phyloP scores from a whole-genome alignment of 352 stramenopile genomes.

The Phytopythium oedochilum region DNA sequence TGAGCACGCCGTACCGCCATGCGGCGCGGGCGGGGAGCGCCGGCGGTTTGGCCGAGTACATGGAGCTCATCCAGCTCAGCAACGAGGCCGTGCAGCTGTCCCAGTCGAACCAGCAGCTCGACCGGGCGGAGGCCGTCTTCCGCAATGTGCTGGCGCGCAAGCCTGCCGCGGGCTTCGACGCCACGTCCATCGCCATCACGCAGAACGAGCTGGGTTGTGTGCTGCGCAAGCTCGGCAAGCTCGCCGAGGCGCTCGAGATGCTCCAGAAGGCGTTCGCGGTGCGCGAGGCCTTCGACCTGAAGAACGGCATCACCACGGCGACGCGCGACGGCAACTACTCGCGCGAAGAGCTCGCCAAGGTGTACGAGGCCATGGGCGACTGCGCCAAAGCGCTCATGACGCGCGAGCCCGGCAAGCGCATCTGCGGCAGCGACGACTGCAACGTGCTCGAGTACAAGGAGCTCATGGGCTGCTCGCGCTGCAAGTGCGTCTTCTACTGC shows the following conservation, averaged over 20 bases:
- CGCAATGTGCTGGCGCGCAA: slow-evolving; percentile 38
- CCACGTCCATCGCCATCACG: slow-evolving; percentile 47
- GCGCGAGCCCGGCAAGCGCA: slow-evolving; percentile 36
- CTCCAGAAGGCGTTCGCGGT: slow-evolving; percentile 36
- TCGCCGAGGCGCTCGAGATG: slow-evolving; percentile 46
- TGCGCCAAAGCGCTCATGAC: slow-evolving; percentile 33
- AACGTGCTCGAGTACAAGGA: slow-evolving; percentile 45
- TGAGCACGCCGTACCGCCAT: slow-evolving; percentile 5
- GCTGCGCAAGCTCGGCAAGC: slow-evolving; percentile 36
- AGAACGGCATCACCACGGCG: slow-evolving; percentile 24
- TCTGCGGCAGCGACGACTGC: slow-evolving; percentile 49
- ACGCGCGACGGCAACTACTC: slow-evolving; percentile 61
- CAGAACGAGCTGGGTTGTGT: slow-evolving; percentile 51
- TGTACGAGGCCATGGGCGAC: slow-evolving; percentile 61
- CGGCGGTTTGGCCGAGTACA: slow-evolving; percentile 33
- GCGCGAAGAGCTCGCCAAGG: slow-evolving; percentile 66
- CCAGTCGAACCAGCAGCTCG: slow-evolving; percentile 28
- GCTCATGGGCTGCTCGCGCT: slow-evolving; percentile 47
- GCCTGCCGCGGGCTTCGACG: slow-evolving; percentile 50
- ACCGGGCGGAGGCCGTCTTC: slow-evolving; percentile 35
- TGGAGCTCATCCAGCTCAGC: slow-evolving; percentile 38
- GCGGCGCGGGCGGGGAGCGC: slow-evolving; percentile 20
- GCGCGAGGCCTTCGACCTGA: slow-evolving; percentile 32
- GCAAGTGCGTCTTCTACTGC: slow-evolving; percentile 72
- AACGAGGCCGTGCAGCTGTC: slow-evolving; percentile 40